Conservation (phyloP, 2,329 filamentous ascomycete genomes). For the Setomelanomma holmii region DNA sequence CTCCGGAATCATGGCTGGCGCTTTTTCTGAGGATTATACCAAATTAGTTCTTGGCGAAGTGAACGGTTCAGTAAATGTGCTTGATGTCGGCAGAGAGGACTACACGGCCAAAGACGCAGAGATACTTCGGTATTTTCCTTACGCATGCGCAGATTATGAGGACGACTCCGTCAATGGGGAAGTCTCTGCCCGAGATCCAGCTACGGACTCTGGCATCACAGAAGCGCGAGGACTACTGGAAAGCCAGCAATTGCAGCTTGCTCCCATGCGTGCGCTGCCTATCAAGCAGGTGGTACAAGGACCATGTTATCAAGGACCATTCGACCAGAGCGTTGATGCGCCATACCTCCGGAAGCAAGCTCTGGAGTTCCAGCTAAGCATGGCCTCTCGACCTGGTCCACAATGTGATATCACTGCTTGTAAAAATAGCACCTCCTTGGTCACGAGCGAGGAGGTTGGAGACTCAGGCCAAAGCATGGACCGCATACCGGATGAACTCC, state of each 20-base stretch:
- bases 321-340: conserved; percentile 33
- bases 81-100: conserved; percentile 53
- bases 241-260: conserved; percentile 42
- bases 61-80: conserved; percentile 61
- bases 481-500: conserved; percentile 51
- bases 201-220: conserved; percentile 32
- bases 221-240: conserved; percentile 38
- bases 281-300: conserved; percentile 56
- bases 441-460: conserved; percentile 47
- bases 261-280: conserved; percentile 52
- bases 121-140: conserved; percentile 37
- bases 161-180: background rate
- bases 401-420: conserved; percentile 38
- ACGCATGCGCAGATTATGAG: conserved; percentile 14
- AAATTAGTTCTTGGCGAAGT: conserved; percentile 66
- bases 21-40: conserved; percentile 63
- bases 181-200: background rate
- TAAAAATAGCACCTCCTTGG: conserved; percentile 38
- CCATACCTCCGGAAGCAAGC: conserved; percentile 37
- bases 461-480: conserved; percentile 50
- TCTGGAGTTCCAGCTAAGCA: conserved; percentile 39
- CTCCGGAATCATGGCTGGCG: conserved; percentile 65
- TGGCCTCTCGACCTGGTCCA: conserved; percentile 21
- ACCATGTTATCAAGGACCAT: conserved; percentile 51
- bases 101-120: conserved; percentile 35